Percentiles rank a stretch among this genome's conserved stretches.
These are phyloP conservation scores for Austroboletus rostrupii DNA, from an alignment of 1,284 basidiomycete genomes.

Conservation along the genomic window DNA sequence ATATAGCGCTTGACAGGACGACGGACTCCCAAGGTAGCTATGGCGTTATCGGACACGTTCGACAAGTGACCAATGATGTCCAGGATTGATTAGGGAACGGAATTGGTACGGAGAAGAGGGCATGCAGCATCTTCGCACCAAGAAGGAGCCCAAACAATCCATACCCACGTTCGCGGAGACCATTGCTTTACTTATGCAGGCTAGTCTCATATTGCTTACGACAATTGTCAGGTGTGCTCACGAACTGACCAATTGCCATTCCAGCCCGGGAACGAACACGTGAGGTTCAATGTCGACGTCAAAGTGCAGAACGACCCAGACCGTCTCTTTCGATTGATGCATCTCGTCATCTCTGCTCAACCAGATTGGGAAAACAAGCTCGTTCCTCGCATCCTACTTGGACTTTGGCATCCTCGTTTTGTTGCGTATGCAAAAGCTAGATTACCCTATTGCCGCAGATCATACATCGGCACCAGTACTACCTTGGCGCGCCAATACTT, in stretches of 20 bases:
- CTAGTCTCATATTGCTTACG: constrained; percentile 29
- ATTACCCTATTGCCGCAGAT: constrained; percentile 81
- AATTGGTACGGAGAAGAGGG: constrained; percentile 71
- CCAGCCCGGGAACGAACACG: constrained; percentile 80
- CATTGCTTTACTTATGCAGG: constrained; percentile 76
- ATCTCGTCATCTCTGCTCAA: constrained; percentile 66
- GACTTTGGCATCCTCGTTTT: constrained; percentile 92
- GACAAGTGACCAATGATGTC: constrained; percentile 16
- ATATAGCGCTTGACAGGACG: constrained; percentile 60
- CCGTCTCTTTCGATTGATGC: constrained; percentile 84
- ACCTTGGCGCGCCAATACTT: constrained; percentile 81
- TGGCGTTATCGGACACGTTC: constrained; percentile 16
- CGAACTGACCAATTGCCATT: neutral
- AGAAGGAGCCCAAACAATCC: constrained; percentile 76
- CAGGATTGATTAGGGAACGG: constrained; percentile 66
- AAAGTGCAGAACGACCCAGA: constrained; percentile 92
- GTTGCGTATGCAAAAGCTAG: constrained; percentile 69
- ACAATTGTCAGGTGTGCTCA: constrained; percentile 5
- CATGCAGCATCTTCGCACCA: constrained; percentile 82
- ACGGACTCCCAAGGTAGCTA: constrained; percentile 62
- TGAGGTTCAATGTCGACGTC: constrained; percentile 90
- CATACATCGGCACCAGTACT: constrained; percentile 78
- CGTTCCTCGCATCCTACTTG: constrained; percentile 88
- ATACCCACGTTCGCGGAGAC: constrained; percentile 89
- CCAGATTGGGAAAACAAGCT: constrained; percentile 76